phyloP scores from a whole-genome alignment of 192 early-diverging fungal genomes.

The Radiomyces spectabilis region DNA sequence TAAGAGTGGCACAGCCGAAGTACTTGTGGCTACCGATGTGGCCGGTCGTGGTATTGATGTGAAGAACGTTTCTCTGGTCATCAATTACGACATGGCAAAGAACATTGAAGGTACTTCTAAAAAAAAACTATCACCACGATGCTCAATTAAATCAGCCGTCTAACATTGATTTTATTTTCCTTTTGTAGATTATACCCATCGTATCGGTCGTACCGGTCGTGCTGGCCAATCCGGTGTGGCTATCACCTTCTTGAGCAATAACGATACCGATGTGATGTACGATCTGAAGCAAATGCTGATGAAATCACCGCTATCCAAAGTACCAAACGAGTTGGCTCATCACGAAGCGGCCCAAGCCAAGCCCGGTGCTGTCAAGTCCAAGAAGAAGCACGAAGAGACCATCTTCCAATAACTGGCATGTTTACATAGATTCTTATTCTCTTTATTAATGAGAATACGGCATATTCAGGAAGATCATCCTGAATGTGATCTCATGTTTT shows the following conservation, averaged over 20 bases:
- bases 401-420: constrained; percentile 29
- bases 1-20: constrained; percentile 72
- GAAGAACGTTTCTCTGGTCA: constrained; percentile 91
- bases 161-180: background rate
- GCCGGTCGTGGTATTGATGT: constrained; percentile 99
- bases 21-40: constrained; percentile 97
- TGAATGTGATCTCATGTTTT: too few relatives aligned
- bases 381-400: constrained; percentile 46
- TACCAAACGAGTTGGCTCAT: constrained; percentile 78
- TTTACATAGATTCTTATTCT: too few relatives aligned
- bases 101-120: constrained; percentile 73
- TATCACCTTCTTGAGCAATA: constrained; percentile 76
- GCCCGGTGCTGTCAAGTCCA: constrained; percentile 49
- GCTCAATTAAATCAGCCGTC: too few relatives aligned
- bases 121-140: background rate
- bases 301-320: constrained; percentile 68
- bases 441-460: too few relatives aligned
- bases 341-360: constrained; percentile 84
- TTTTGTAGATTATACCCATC: constrained; percentile 85
- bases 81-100: constrained; percentile 99
- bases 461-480: too few relatives aligned
- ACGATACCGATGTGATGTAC: constrained; percentile 82
- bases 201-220: constrained; percentile 97
- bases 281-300: constrained; percentile 68
- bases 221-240: constrained; percentile 90